Evolutionary conservation across 768 basidiomycete genomes (phyloP).

Genomic region (Rhodotorula paludigena): DNA sequence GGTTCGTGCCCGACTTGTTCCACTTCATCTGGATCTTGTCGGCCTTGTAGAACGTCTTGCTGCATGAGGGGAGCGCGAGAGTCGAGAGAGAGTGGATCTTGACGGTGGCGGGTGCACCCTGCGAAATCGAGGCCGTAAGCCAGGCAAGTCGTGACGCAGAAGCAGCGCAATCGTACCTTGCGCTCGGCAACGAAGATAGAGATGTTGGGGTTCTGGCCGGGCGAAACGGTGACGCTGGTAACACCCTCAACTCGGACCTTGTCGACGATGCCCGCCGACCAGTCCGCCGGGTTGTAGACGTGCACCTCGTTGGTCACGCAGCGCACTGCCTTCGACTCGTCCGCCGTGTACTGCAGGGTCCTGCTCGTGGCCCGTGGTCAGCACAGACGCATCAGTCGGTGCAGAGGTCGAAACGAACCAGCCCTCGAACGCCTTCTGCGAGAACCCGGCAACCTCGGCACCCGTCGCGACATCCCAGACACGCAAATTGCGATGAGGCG

Average conservation of each 20-base stretch:
- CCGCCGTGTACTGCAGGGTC: constrained; percentile 81
- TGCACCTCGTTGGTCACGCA: constrained; percentile 76
- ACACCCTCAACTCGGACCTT: constrained; percentile 79
- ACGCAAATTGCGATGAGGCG: constrained; percentile 88
- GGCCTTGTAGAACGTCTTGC: constrained; percentile 93
- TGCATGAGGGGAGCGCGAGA: constrained; percentile 60
- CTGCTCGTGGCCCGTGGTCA: constrained; percentile 45
- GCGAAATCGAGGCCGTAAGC: not conserved
- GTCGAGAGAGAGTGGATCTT: constrained; percentile 69
- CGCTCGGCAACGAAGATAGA: constrained; percentile 91
- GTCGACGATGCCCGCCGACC: constrained; percentile 74
- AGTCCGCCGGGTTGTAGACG: constrained; percentile 69
- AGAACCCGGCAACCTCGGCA: constrained; percentile 77
- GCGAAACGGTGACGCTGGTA: constrained; percentile 69
- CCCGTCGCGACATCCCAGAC: constrained; percentile 82
- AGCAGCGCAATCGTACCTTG: constrained; percentile 56
- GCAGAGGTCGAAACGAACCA: constrained; percentile 54
- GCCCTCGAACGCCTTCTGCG: constrained; percentile 82
- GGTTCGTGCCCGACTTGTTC: constrained; percentile 89
- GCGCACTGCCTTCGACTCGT: constrained; percentile 77
- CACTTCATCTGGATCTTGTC: constrained; percentile 91
- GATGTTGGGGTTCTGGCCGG: constrained; percentile 78
- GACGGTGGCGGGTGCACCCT: constrained; percentile 84
- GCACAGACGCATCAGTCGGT: not conserved
- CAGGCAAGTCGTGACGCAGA: not conserved